phyloP scores from a whole-genome alignment of 257 asterid species.

The Solanum peruvianum region DNA sequence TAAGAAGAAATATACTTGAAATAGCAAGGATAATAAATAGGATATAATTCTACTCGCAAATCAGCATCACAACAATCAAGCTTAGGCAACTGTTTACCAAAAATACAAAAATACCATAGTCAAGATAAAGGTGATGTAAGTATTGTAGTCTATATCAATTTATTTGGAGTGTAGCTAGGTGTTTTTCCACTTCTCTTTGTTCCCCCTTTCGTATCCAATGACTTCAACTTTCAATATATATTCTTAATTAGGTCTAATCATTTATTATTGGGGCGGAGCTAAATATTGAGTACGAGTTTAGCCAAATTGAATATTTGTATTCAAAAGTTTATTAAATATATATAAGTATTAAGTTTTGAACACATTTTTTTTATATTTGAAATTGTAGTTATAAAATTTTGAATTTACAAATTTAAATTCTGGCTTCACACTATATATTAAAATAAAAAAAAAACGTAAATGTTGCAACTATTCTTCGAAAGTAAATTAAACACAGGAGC shows the following conservation, averaged over 20 bases:
- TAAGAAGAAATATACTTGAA: not conserved
- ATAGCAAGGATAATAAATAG: not conserved
- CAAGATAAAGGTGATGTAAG: not conserved
- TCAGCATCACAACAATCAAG: not conserved
- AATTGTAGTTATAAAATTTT: too few relatives aligned
- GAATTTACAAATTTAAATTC: too few relatives aligned
- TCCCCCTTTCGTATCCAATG: not conserved
- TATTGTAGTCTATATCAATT: not conserved
- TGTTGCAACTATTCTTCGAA: not conserved
- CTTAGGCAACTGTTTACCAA: not conserved
- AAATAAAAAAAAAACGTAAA: too few relatives aligned
- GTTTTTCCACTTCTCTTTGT: not conserved
- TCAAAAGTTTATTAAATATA: too few relatives aligned
- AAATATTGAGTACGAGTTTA: too few relatives aligned
- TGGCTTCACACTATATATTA: too few relatives aligned
- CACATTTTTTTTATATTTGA: too few relatives aligned
- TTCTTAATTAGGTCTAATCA: not conserved
- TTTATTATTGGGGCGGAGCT: not conserved
- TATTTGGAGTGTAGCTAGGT: not conserved
- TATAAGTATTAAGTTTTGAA: too few relatives aligned
- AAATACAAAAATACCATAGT: not conserved
- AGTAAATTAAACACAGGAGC: not conserved
- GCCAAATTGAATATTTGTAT: accelerated
- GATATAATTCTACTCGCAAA: not conserved
- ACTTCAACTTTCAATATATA: not conserved